These are phyloP conservation scores for Didymella keratinophila DNA, from an alignment of 2,329 filamentous ascomycete genomes.

Conservation along the genomic window DNA sequence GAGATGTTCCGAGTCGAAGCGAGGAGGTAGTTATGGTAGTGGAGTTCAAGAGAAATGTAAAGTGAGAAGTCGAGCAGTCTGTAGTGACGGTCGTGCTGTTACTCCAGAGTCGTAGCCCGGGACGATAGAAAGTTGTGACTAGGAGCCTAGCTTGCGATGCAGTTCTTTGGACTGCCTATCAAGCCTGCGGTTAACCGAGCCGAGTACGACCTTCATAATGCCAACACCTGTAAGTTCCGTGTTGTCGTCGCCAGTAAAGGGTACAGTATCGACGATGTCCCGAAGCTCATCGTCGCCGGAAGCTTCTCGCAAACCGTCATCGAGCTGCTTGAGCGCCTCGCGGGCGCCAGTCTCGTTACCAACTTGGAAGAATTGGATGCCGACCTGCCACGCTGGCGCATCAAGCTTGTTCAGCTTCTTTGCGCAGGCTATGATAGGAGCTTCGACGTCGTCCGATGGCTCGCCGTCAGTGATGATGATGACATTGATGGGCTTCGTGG, in stretches of 20 bases:
- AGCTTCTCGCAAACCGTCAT: constrained; percentile 71
- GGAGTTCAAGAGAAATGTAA: background rate
- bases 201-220: constrained; percentile 81
- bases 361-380: constrained; percentile 96
- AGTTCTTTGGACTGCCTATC: constrained; percentile 58
- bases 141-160: constrained; percentile 27
- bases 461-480: constrained; percentile 93
- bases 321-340: constrained; percentile 72
- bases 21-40: background rate
- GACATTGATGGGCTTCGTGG: constrained; percentile 82
- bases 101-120: background rate
- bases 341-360: constrained; percentile 74
- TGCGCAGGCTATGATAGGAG: constrained; percentile 69
- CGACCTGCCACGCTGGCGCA: constrained; percentile 82
- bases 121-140: background rate
- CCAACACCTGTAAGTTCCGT: constrained; percentile 70
- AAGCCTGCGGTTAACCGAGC: constrained; percentile 73
- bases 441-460: constrained; percentile 80
- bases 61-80: background rate
- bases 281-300: constrained; percentile 65
- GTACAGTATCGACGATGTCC: constrained; percentile 92
- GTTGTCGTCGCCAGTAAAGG: constrained; percentile 66
- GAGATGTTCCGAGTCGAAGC: background rate
- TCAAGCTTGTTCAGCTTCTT: constrained; percentile 72
- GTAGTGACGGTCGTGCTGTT: background rate